Conservation (phyloP, 805 yeast genomes). For the Zygosaccharomyces pseudorouxii region DNA sequence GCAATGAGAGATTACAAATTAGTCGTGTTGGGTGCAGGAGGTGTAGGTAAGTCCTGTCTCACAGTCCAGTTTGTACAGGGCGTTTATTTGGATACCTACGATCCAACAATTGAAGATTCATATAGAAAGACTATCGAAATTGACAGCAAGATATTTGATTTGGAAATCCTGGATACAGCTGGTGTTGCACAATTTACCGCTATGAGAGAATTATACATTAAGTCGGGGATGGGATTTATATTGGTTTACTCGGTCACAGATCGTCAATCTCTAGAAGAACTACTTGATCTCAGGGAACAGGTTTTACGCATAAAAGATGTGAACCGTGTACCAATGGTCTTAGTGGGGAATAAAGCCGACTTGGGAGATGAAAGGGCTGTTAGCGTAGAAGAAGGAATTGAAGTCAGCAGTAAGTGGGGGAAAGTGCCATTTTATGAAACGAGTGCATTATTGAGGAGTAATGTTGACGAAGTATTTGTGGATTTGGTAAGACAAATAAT, state of each 20-base stretch:
- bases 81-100: constrained; percentile 83
- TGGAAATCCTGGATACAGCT: constrained; percentile 88
- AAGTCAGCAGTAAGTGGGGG: constrained; percentile 82
- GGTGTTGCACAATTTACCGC: constrained; percentile 96
- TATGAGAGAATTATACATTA: constrained; percentile 84
- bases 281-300: constrained; percentile 75
- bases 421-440: constrained; percentile 89
- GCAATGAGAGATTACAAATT: constrained; percentile 68
- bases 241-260: constrained; percentile 83
- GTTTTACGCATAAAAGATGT: constrained; percentile 78
- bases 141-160: constrained; percentile 79
- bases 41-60: constrained; percentile 92
- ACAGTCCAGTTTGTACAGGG: constrained; percentile 92
- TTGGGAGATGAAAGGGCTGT: constrained; percentile 69
- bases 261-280: constrained; percentile 68
- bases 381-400: constrained; percentile 75
- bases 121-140: constrained; percentile 84
- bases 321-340: constrained; percentile 73
- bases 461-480: constrained; percentile 85
- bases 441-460: constrained; percentile 84
- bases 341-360: constrained; percentile 91
- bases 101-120: constrained; percentile 96
- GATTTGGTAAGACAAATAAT: constrained; percentile 85
- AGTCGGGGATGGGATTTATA: constrained; percentile 85
- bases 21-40: constrained; percentile 94